Evolutionary conservation across 2,329 filamentous ascomycete species (phyloP).

Genomic region (Penicillium digitatum): DNA sequence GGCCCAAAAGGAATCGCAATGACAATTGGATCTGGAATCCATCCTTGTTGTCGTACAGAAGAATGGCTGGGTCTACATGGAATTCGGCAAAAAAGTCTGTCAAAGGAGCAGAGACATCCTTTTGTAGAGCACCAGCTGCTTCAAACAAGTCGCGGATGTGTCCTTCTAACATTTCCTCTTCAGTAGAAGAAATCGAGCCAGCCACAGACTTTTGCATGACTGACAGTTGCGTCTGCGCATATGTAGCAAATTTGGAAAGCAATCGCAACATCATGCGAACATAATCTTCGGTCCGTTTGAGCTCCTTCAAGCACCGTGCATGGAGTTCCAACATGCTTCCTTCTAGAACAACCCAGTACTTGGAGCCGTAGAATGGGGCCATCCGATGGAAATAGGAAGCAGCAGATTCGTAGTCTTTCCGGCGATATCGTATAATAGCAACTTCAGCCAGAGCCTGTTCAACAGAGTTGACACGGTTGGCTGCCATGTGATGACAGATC

Average conservation of each 20-base stretch:
- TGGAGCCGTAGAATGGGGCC: constrained; percentile 72
- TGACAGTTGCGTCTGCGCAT: constrained; percentile 32
- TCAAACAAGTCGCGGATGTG: constrained; percentile 45
- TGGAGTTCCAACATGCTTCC: constrained; percentile 83
- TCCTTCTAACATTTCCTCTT: constrained; percentile 31
- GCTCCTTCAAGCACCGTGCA: constrained; percentile 71
- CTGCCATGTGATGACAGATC: constrained; percentile 75
- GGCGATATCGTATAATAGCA: constrained; percentile 74
- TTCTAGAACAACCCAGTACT: constrained; percentile 75
- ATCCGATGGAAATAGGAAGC: constrained; percentile 74
- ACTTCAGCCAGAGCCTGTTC: constrained; percentile 78
- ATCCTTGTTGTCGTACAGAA: constrained; percentile 68
- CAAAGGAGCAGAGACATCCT: constrained; percentile 65
- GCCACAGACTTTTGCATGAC: constrained; percentile 30
- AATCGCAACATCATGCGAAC: constrained; percentile 71
- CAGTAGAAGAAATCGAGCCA: constrained; percentile 30
- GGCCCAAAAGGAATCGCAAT: constrained; percentile 68
- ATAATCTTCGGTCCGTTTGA: constrained; percentile 74
- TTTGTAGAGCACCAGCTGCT: constrained; percentile 49
- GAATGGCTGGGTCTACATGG: constrained; percentile 62
- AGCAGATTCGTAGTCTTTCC: constrained; percentile 69
- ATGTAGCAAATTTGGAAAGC: constrained; percentile 37
- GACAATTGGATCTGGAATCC: constrained; percentile 68
- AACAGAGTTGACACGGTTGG: constrained; percentile 71
- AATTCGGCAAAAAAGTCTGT: constrained; percentile 70